Evolutionary conservation across 2,329 filamentous ascomycete genomes (phyloP).

Genomic region (Alternaria angustiovoidea): DNA sequence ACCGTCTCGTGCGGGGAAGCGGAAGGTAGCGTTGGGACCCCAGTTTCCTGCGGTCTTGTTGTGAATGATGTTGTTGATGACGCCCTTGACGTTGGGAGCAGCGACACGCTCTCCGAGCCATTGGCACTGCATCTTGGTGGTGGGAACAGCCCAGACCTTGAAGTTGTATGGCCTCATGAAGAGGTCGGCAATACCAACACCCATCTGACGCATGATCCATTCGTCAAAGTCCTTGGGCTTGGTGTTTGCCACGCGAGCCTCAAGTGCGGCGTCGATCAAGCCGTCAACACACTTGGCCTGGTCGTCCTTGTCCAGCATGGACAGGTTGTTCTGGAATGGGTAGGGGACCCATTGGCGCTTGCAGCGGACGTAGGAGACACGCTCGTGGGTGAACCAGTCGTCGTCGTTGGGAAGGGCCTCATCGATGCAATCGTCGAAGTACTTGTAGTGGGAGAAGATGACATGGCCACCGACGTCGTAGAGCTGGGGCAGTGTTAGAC

Average conservation of each 20-base stretch:
- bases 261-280: conserved; percentile 92
- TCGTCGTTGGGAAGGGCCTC: conserved; percentile 93
- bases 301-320: conserved; percentile 96
- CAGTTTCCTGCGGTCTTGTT: conserved; percentile 96
- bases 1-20: conserved; percentile 93
- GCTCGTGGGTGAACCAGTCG: conserved; percentile 98
- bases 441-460: conserved; percentile 99
- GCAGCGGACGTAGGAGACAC: conserved; percentile 98
- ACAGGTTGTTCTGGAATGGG: conserved; percentile 99
- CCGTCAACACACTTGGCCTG: conserved; percentile 94
- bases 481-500: conserved; percentile 62
- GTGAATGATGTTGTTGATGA: conserved; percentile 93
- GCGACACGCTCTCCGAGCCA: conserved; percentile 99
- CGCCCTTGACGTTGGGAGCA: conserved; percentile 91
- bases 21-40: conserved; percentile 98
- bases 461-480: conserved; percentile 99
- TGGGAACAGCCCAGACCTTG: conserved; percentile 99
- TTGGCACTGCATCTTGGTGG: conserved; percentile 98
- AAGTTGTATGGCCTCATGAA: conserved; percentile 99
- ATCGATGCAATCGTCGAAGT: conserved; percentile 98
- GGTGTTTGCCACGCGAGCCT: conserved; percentile 82
- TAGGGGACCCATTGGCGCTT: conserved; percentile 97
- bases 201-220: conserved; percentile 95
- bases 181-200: conserved; percentile 85
- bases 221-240: conserved; percentile 98